Evolutionary conservation across 805 yeast genomes (phyloP).

Genomic region (Scheffersomyces spartinae): DNA sequence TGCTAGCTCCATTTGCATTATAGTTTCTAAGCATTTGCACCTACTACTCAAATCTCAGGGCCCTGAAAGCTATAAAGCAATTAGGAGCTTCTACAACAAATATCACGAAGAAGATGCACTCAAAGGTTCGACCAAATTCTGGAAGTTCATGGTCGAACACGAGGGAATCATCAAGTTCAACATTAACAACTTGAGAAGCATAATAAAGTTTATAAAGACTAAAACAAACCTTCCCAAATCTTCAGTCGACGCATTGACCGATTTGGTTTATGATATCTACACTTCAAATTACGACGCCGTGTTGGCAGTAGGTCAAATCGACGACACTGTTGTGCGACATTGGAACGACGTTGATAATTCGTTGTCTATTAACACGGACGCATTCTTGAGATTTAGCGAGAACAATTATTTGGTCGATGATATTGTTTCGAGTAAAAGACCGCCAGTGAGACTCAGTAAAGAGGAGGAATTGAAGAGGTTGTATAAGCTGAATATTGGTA

Average conservation of each 20-base stretch:
- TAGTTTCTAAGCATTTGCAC: no score
- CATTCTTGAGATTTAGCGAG: slow-evolving; percentile 11
- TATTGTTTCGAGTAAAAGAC: no score
- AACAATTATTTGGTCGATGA: slow-evolving; percentile 10
- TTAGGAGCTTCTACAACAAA: slow-evolving; percentile 20
- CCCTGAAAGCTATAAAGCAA: no score
- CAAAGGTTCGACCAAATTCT: slow-evolving; percentile 16
- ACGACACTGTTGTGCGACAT: slow-evolving; percentile 6
- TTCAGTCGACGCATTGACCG: slow-evolving; percentile 16
- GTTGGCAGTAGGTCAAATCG: slow-evolving; percentile 3
- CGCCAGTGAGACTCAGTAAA: no score
- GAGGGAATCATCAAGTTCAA: slow-evolving; percentile 19
- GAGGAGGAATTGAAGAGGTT: slow-evolving; percentile 12
- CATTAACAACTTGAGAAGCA: slow-evolving; percentile 12
- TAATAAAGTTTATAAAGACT: slow-evolving; percentile 13
- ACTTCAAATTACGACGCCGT: slow-evolving; percentile 1
- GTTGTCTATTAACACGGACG: slow-evolving; percentile 13
- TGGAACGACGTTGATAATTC: slow-evolving; percentile 16
- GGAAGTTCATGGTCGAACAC: slow-evolving; percentile 24
- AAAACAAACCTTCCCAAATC: slow-evolving; percentile 19
- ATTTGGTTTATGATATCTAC: slow-evolving; percentile 8
- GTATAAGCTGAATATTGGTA: slow-evolving; percentile 13
- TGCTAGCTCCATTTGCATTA: no score
- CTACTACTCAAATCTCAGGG: no score
- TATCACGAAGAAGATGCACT: slow-evolving; percentile 13